A percentile compares a stretch with the other conserved stretches of the same genome.
These are phyloP conservation scores for Phytophthora pseudosyringae DNA, from an alignment of 352 stramenopile genomes.

Conservation along the genomic window DNA sequence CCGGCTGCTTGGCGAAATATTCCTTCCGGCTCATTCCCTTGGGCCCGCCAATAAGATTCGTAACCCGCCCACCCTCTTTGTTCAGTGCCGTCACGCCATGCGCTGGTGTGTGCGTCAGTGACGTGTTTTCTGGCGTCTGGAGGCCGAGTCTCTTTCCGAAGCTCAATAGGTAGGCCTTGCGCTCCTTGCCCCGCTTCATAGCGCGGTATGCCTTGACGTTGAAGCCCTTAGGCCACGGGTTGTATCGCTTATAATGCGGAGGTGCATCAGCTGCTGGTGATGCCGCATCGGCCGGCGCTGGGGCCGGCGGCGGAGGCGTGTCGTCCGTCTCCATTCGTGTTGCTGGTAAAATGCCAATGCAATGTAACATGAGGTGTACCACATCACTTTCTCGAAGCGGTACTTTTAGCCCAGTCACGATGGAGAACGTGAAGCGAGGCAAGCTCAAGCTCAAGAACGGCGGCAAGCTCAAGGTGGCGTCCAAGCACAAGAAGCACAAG, in stretches of 20 bases:
- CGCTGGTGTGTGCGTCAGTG: neutral
- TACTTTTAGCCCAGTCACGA: slow-evolving; percentile 20
- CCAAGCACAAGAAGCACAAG: slow-evolving; percentile 63
- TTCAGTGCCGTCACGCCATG: too few relatives aligned
- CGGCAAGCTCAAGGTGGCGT: slow-evolving; percentile 66
- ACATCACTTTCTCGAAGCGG: slow-evolving; percentile 11
- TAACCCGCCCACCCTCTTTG: too few relatives aligned
- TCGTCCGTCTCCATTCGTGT: slow-evolving; percentile 31
- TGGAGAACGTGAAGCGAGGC: slow-evolving; percentile 84
- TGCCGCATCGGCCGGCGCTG: neutral
- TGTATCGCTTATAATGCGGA: neutral
- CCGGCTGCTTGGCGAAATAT: slow-evolving; percentile 3
- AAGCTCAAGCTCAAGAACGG: slow-evolving; percentile 86
- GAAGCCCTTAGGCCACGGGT: slow-evolving; percentile 17
- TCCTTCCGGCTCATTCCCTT: slow-evolving; percentile 7
- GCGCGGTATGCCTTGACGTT: slow-evolving; percentile 13
- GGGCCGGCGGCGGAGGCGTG: neutral
- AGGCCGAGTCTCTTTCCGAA: slow-evolving; percentile 10
- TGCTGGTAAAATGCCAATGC: too few relatives aligned
- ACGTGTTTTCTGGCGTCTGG: neutral
- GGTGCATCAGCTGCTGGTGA: neutral
- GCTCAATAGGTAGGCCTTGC: slow-evolving; percentile 23
- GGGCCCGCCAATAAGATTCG: neutral
- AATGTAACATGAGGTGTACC: slow-evolving; percentile 5
- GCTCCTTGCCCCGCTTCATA: slow-evolving; percentile 20